These are phyloP conservation scores for Eucalyptus cloeziana DNA, from an alignment of 345 rosid genomes.

Conservation along the genomic window DNA sequence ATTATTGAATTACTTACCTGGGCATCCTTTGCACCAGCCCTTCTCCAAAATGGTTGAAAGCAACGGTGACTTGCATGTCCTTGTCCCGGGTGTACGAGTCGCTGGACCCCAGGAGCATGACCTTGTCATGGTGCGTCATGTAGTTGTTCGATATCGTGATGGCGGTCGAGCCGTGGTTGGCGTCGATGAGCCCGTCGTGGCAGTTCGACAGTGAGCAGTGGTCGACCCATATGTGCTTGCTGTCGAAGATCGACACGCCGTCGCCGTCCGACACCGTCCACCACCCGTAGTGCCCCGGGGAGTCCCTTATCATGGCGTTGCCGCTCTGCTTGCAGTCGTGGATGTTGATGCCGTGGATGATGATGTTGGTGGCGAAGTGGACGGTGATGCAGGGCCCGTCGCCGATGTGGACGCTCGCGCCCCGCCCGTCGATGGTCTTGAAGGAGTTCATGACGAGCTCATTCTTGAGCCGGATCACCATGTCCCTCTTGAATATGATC, in stretches of 20 bases:
- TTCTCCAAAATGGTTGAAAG: constrained; percentile 83
- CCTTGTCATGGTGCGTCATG: constrained; percentile 82
- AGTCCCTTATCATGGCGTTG: constrained; percentile 36
- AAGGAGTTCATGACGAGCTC: constrained; percentile 58
- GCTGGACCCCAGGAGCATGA: constrained; percentile 69
- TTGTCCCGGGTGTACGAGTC: constrained; percentile 55
- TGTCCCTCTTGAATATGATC: constrained; percentile 69
- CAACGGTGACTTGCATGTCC: constrained; percentile 70
- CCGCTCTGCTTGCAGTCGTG: constrained; percentile 56
- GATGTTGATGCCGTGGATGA: constrained; percentile 60
- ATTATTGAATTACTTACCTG: constrained; percentile 14
- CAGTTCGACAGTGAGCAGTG: constrained; percentile 77
- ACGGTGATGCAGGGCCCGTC: constrained; percentile 71
- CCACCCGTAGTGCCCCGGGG: constrained; percentile 43
- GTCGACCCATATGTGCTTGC: constrained; percentile 59
- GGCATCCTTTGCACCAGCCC: constrained; percentile 89
- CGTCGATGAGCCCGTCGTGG: constrained; percentile 66
- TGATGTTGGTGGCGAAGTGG: constrained; percentile 48
- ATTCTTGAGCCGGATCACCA: constrained; percentile 51
- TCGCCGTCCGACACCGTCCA: constrained; percentile 59
- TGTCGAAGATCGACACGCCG: constrained; percentile 38
- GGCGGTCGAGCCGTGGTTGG: constrained; percentile 69
- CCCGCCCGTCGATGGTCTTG: constrained; percentile 79
- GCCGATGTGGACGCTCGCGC: constrained; percentile 64
- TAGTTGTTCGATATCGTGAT: constrained; percentile 73